Base-by-base conservation (phyloP, 2,329 filamentous ascomycete genomes). In the Cordyceps tenuipes region DNA sequence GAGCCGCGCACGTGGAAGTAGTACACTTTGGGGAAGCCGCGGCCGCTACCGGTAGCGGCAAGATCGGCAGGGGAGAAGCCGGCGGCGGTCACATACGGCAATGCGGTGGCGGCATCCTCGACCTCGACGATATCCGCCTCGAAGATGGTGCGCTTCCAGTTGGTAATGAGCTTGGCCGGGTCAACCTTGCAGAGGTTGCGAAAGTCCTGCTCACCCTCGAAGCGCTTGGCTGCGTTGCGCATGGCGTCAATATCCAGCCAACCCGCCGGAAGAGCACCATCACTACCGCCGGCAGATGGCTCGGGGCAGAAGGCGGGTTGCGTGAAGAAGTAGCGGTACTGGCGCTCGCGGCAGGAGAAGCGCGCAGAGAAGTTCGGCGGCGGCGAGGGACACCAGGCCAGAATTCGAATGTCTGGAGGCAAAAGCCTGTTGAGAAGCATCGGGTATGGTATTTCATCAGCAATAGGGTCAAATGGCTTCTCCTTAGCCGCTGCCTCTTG, bases 261-360 rank as follows among this genome's bases (percentile, higher is more conserved):
- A 39, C 91, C 92, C 64, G 87, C 82, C 68, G 82, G 39, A 8
- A 8, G 13, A 5, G 39, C 60, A 34, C 36, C 44, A 52, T 48
- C 54, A 29, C 59, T 39, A 59, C 62, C 55, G 68, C 66, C 64
- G 66, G 58, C 63, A 7, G 69, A 62, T 1, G 72, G 73, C 5
- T 83, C 78, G 0, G 91, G 91, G 2, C 84, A 77, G 69, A 91
- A 96, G 1, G 89, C 90, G 0, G 94, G 94, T 70, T 97, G 91
- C 0, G 94, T 97, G 77, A 99, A 99, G 78, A 96, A 97, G 75
- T 99, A 99, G 61, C 90, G 86, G 76, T 99, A 99, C 65, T 89
- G 87, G 23, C 94, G 83, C 74, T 97, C 91, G 63, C 88, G 85
- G 74, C 94, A 99, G 58, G 89, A 91, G 79, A 97, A 97, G 46